Base-by-base conservation (phyloP, 805 yeast genomes). In the Yarrowia sp. region DNA sequence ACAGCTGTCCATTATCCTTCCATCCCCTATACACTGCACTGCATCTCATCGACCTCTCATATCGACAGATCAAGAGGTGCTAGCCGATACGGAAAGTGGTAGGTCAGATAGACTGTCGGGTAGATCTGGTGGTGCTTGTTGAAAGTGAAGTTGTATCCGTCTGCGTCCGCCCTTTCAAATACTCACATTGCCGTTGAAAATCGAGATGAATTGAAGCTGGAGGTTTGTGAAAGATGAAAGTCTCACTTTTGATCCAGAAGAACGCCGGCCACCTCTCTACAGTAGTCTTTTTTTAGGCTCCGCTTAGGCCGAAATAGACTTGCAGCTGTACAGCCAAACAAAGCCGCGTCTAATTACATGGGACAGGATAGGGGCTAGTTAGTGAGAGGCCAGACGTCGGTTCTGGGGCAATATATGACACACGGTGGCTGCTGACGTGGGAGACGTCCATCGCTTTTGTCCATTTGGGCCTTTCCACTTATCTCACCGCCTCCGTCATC, bases 311-410 rank as follows among this genome's bases (percentile, higher is more conserved):
- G 26, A 42, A 41, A 40, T 43, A 42, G 8, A 38, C 64, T 56
- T 11, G 49, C 64, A 26, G 49, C 49, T 59, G 52, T 35, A 42
- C 52, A 59, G 65, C 52, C 65, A 59, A 45, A 59, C 65, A 59
- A 59, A 45, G 65, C 26, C 42, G 32, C 41, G 65, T 59, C 65
- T n/a, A 59, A 59, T 59, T 45, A 59, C 35, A 35, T 15, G 41
- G 32, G n/a, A 8, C 19, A 42, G 52, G 16, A 59, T 59, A 59
- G 65, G 65, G 65, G 65, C 46, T 26, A 56, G 40, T 38, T 55
- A 8, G 36, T 14, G 19, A 40, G 14, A n/a, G 3, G 12, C 53
- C 8, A 15, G 3, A n/a, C 19, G 36, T 14, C 36, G n/a, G n/a
- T 11, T 22, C 12, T 5, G n/a, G 5, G 11, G 36, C 8, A 7